Percentiles rank a stretch among this genome's conserved stretches.
These are phyloP conservation scores for Emergomyces orientalis DNA, from an alignment of 2,329 filamentous ascomycete species.

Conservation along the genomic window DNA sequence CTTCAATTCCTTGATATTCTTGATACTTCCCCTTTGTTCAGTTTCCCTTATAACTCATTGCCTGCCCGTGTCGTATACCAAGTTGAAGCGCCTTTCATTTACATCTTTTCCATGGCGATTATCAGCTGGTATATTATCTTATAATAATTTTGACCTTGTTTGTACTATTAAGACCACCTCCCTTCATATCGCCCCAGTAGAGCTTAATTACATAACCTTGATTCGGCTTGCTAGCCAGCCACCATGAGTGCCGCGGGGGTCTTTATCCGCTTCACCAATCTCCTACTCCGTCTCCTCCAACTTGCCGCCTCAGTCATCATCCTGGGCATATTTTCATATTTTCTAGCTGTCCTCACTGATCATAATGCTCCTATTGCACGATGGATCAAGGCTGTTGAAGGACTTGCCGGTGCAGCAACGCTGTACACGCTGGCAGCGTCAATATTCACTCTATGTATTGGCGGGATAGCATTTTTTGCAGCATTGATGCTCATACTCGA, in stretches of 20 bases:
- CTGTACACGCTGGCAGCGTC: conserved; percentile 67
- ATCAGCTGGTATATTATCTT: background rate
- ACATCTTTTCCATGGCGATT: background rate
- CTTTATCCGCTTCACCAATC: conserved; percentile 59
- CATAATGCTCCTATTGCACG: conserved; percentile 54
- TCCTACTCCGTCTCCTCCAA: conserved; percentile 62
- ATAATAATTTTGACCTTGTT: background rate
- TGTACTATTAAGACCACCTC: background rate
- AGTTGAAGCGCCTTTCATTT: background rate
- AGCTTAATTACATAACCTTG: background rate
- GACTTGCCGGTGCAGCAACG: conserved; percentile 64
- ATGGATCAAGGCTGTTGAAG: conserved; percentile 64
- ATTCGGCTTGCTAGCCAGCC: conserved; percentile 8
- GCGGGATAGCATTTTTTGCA: conserved; percentile 63
- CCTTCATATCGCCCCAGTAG: too few relatives aligned
- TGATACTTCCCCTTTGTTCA: background rate
- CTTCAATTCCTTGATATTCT: background rate
- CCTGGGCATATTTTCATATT: conserved; percentile 75
- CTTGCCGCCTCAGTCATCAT: conserved; percentile 65
- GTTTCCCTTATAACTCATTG: background rate
- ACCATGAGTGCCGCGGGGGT: conserved; percentile 53
- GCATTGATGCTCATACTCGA: conserved; percentile 67
- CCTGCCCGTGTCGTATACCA: background rate
- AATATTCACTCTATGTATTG: conserved; percentile 68
- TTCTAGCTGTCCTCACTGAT: conserved; percentile 62